phyloP scores from a whole-genome alignment of 805 yeast genomes.

The Wickerhamomyces subpelliculosus region DNA sequence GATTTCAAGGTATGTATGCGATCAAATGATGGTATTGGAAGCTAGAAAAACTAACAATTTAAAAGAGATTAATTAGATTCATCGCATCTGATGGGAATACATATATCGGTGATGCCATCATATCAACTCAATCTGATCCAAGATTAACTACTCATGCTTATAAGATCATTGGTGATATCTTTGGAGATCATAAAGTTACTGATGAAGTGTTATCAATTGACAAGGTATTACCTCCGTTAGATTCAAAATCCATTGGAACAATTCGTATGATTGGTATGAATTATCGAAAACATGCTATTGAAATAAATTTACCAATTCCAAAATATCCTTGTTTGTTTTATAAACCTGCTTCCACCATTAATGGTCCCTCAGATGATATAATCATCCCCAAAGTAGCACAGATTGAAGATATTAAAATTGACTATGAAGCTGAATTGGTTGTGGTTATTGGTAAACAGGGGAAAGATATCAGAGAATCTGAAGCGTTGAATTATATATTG shows the following conservation, averaged over 20 bases:
- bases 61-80: constrained; percentile 34
- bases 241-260: constrained; percentile 27
- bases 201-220: constrained; percentile 26
- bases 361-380: constrained; percentile 36
- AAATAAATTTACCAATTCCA: constrained; percentile 36
- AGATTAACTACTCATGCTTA: constrained; percentile 33
- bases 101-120: constrained; percentile 43
- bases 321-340: constrained; percentile 42
- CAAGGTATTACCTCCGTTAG: constrained; percentile 35
- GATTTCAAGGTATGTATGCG: no score
- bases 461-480: constrained; percentile 31
- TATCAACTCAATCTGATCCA: constrained; percentile 28
- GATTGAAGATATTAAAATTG: constrained; percentile 27
- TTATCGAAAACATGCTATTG: constrained; percentile 36
- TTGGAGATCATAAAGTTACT: constrained; percentile 29
- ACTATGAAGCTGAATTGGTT: constrained; percentile 50
- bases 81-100: constrained; percentile 35
- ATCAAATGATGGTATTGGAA: no score
- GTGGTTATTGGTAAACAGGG: constrained; percentile 47
- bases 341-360: constrained; percentile 41
- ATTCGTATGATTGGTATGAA: constrained; percentile 47
- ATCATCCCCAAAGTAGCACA: constrained; percentile 35
- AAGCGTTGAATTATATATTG: constrained; percentile 39
- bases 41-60: not conserved
- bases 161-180: constrained; percentile 40